A percentile compares a stretch with the other conserved stretches of the same genome.
Evolutionary conservation across 2,329 filamentous ascomycete species (phyloP).

Genomic region (Nigrospora osmanthi): DNA sequence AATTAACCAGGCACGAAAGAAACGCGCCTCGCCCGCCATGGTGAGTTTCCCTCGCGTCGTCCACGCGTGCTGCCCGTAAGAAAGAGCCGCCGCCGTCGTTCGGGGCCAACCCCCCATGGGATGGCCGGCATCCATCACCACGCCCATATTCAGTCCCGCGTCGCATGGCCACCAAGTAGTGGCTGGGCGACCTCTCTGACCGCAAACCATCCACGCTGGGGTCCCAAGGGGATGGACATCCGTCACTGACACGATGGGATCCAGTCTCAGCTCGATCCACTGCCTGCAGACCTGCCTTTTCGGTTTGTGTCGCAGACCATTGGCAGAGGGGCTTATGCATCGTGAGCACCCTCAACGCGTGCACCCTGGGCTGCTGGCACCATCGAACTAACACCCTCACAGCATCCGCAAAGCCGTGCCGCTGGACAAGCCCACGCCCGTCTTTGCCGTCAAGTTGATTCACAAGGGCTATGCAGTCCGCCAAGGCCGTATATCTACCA

Average conservation of each 20-base stretch:
- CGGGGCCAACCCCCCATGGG: too few relatives aligned
- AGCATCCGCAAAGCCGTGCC: constrained; percentile 93
- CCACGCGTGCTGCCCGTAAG: too few relatives aligned
- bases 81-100: too few relatives aligned
- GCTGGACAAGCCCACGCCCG: constrained; percentile 55
- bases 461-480: constrained; percentile 92
- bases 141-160: too few relatives aligned
- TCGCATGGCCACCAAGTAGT: too few relatives aligned
- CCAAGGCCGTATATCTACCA: constrained; percentile 78
- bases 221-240: too few relatives aligned
- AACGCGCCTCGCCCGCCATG: too few relatives aligned
- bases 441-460: constrained; percentile 98
- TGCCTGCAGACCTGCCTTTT: constrained; percentile 82
- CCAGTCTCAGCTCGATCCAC: constrained; percentile 81
- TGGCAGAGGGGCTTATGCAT: constrained; percentile 93
- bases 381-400: constrained; percentile 13
- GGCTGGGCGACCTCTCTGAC: too few relatives aligned
- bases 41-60: too few relatives aligned
- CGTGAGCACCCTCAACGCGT: constrained; percentile 45
- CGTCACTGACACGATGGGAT: constrained; percentile 34
- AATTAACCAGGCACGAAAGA: too few relatives aligned
- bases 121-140: too few relatives aligned
- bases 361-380: not conserved
- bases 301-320: constrained; percentile 94
- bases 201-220: too few relatives aligned